Evolutionary conservation across 2,329 filamentous ascomycete species (phyloP).

Genomic region (Teratosphaeria destructans): DNA sequence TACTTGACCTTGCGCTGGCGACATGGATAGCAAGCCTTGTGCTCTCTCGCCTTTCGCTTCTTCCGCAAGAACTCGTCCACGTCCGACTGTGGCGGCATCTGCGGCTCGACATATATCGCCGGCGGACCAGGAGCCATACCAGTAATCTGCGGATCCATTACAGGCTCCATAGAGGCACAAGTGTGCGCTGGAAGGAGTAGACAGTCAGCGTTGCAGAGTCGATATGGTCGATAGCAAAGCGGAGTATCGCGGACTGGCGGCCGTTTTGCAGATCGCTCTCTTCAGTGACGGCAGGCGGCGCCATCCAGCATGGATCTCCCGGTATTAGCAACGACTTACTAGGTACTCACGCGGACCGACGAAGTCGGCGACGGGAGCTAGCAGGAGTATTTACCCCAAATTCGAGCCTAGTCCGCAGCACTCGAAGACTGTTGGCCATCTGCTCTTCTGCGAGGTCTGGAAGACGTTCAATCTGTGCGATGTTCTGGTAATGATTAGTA

Average conservation of each 20-base stretch:
- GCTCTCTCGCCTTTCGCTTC: slow-evolving; percentile 42
- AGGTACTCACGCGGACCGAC: no score
- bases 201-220: neutral
- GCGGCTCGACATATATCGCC: slow-evolving; percentile 2
- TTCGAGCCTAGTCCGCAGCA: no score
- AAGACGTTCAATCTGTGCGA: neutral
- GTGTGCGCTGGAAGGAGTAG: neutral
- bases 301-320: neutral
- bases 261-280: neutral
- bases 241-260: neutral
- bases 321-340: neutral
- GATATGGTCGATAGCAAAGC: neutral
- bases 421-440: neutral
- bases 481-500: neutral
- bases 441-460: neutral
- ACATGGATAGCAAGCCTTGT: slow-evolving; percentile 44
- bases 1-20: slow-evolving; percentile 31
- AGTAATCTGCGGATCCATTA: slow-evolving; percentile 8
- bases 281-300: neutral
- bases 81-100: slow-evolving; percentile 30
- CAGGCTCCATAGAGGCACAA: slow-evolving; percentile 5
- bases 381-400: no score
- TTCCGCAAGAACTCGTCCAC: slow-evolving; percentile 41
- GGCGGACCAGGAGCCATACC: neutral
- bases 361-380: no score